A percentile compares a stretch with the other conserved stretches of the same genome.
These are phyloP conservation scores for Nymphaea colorata DNA, from an alignment of 164 flowering plant species.

Conservation along the genomic window DNA sequence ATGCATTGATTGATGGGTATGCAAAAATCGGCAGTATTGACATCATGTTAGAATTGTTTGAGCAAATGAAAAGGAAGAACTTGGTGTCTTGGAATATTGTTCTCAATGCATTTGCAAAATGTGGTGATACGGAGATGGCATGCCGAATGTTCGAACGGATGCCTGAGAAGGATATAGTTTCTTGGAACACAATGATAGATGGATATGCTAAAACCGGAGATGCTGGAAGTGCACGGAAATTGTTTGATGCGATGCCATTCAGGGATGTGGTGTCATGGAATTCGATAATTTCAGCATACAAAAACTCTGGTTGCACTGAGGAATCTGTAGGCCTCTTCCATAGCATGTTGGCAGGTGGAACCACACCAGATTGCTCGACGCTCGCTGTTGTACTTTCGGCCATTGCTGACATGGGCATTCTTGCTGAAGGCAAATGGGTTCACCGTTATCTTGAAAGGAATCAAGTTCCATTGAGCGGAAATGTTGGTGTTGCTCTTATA, in stretches of 20 bases:
- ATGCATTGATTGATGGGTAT: conserved; percentile 10
- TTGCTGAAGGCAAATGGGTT: conserved; percentile 10
- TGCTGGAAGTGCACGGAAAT: neutral
- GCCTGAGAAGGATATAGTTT: conserved; percentile 3
- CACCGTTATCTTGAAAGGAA: conserved; percentile 5
- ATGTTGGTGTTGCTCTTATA: conserved; percentile 8
- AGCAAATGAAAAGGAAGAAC: conserved; percentile 4
- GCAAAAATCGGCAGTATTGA: conserved; percentile 7
- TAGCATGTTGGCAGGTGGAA: conserved; percentile 4
- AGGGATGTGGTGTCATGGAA: conserved; percentile 12
- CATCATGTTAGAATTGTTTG: conserved; percentile 4
- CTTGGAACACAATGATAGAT: conserved; percentile 12
- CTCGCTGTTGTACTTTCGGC: conserved; percentile 7
- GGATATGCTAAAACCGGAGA: conserved; percentile 5
- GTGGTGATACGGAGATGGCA: conserved; percentile 4
- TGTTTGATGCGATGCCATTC: conserved; percentile 6
- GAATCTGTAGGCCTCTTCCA: conserved; percentile 7
- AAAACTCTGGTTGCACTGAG: conserved; percentile 5
- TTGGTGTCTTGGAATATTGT: conserved; percentile 9
- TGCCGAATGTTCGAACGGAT: conserved; percentile 4
- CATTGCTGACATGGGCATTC: conserved; percentile 7
- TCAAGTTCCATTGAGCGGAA: conserved; percentile 2
- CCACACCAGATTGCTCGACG: conserved; percentile 6
- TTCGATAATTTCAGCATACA: conserved; percentile 7
- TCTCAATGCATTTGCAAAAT: conserved; percentile 8